Conservation (phyloP, 768 basidiomycete genomes). For the Phanerochaete carnosa region DNA sequence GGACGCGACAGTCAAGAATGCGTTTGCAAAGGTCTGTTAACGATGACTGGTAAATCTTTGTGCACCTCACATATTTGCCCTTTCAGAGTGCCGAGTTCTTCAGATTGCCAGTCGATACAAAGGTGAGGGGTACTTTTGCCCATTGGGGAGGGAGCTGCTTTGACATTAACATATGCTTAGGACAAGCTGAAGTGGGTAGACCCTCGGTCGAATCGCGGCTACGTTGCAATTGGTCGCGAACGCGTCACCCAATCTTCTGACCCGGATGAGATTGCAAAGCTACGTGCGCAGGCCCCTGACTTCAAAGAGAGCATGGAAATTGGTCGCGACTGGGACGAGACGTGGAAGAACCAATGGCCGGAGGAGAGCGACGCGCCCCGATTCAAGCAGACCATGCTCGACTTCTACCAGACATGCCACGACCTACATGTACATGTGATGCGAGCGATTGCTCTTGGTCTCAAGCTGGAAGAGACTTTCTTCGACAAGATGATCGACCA, state of each 20-base stretch:
- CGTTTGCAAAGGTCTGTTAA: constrained; percentile 58
- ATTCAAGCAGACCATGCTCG: constrained; percentile 71
- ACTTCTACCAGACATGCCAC: constrained; percentile 79
- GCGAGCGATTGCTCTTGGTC: constrained; percentile 81
- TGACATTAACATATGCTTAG: constrained; percentile 28
- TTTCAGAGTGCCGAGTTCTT: constrained; percentile 77
- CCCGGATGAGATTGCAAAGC: constrained; percentile 64
- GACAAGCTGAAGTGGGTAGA: constrained; percentile 75
- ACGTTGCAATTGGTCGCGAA: constrained; percentile 78
- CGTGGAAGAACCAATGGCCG: constrained; percentile 83
- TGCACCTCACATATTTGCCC: background rate
- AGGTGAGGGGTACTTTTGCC: constrained; percentile 37
- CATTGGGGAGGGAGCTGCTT: background rate
- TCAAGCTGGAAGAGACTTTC: constrained; percentile 67
- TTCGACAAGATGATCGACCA: constrained; percentile 76
- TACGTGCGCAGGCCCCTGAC: constrained; percentile 77
- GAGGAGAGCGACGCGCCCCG: constrained; percentile 53
- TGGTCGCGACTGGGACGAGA: constrained; percentile 76
- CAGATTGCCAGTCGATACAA: constrained; percentile 52
- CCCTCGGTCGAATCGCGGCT: constrained; percentile 82
- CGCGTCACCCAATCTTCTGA: constrained; percentile 74
- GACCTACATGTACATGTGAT: constrained; percentile 73
- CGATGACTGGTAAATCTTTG: background rate
- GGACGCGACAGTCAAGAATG: constrained; percentile 47
- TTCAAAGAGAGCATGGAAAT: constrained; percentile 89